A percentile compares a stretch with the other conserved stretches of the same genome.
Conservation (phyloP, 495 filamentous ascomycete genomes). For the Polyplosphaeria fusca region DNA sequence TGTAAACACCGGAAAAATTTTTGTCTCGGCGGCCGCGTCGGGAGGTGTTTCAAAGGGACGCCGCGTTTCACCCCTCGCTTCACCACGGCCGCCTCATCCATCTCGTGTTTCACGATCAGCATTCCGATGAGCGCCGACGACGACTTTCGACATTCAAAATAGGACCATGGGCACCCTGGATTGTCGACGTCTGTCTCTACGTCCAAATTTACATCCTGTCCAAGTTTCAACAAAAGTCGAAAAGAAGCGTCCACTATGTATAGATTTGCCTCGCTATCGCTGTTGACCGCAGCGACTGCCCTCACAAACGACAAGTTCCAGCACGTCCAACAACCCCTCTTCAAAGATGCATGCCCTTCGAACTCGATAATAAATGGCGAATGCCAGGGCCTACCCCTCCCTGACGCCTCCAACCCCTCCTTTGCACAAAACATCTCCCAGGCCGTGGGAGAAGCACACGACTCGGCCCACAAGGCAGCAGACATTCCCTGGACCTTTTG, state of each 20-base stretch:
- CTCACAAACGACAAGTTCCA: conserved; percentile 8
- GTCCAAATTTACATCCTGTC: not conserved
- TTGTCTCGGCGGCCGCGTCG: not conserved
- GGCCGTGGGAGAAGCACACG: conserved; percentile 1
- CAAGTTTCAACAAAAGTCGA: not conserved
- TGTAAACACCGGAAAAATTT: not conserved
- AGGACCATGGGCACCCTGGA: not conserved
- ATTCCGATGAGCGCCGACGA: not conserved
- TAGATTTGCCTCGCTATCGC: not conserved
- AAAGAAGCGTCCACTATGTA: conserved; percentile 1
- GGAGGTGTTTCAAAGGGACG: not conserved
- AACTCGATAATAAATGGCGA: conserved; percentile 12
- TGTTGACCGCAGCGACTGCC: not conserved
- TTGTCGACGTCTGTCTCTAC: not conserved
- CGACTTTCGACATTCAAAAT: not conserved
- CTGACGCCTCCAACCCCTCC: not conserved
- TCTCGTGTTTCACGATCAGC: conserved; percentile 11
- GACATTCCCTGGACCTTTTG: conserved; percentile 26
- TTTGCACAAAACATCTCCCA: not conserved
- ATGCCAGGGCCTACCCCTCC: conserved; percentile 5
- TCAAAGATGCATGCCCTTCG: conserved; percentile 12
- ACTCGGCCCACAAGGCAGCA: not conserved
- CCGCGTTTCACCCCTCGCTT: conserved; percentile 18
- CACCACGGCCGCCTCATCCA: not conserved
- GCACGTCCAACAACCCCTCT: not conserved